Evolutionary conservation across 192 early-diverging fungal species (phyloP).

Genomic region (Coemansia sp.): DNA sequence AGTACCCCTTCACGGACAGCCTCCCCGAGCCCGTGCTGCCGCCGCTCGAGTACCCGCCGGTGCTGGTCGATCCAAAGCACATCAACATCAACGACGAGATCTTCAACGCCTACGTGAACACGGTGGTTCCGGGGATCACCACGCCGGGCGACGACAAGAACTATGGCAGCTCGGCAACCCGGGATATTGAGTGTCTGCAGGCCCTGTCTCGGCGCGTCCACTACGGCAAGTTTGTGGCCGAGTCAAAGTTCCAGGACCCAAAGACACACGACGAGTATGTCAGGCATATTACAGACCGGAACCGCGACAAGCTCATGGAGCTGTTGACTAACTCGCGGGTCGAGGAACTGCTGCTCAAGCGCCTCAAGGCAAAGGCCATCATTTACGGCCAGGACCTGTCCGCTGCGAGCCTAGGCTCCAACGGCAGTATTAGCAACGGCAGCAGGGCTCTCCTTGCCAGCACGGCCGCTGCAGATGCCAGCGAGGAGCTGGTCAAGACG

Average conservation of each 20-base stretch:
- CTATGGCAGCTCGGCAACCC: constrained; percentile 89
- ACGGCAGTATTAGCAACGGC: constrained; percentile 21
- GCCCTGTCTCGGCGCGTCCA: constrained; percentile 89
- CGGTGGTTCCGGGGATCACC: constrained; percentile 78
- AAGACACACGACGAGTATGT: constrained; percentile 71
- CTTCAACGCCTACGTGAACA: constrained; percentile 71
- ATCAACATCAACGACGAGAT: constrained; percentile 88
- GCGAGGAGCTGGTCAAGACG: constrained; percentile 39
- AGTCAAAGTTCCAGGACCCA: constrained; percentile 91
- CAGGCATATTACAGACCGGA: constrained; percentile 60
- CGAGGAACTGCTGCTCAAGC: constrained; percentile 72
- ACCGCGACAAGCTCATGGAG: constrained; percentile 72
- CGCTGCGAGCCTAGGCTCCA: constrained; percentile 14
- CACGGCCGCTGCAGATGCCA: constrained; percentile 4
- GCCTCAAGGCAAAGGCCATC: constrained; percentile 82
- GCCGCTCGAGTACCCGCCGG: constrained; percentile 68
- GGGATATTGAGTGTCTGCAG: constrained; percentile 90
- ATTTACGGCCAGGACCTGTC: constrained; percentile 89
- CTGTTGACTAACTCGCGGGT: constrained; percentile 85
- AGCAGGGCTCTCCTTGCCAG: constrained; percentile 7
- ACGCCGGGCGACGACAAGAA: constrained; percentile 73
- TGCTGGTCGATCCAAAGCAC: constrained; percentile 63
- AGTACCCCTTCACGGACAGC: constrained; percentile 83
- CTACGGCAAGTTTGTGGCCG: constrained; percentile 96
- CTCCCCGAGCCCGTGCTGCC: constrained; percentile 88